These are phyloP conservation scores for Tilletia horrida DNA, from an alignment of 1,284 basidiomycete genomes.

Conservation along the genomic window DNA sequence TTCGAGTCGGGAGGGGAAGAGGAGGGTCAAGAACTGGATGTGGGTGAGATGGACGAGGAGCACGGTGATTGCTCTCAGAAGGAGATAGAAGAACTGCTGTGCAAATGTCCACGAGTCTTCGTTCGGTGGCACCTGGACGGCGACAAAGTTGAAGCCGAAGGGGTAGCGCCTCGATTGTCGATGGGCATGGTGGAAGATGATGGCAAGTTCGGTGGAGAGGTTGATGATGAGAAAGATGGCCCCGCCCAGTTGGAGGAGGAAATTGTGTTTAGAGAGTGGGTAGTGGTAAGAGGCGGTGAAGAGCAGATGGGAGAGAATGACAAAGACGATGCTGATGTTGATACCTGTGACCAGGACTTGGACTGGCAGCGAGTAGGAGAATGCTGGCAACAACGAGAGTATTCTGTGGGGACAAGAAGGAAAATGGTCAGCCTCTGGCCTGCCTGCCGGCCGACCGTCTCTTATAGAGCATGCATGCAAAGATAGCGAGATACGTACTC, in stretches of 20 bases:
- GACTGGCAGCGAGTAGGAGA: constrained; percentile 78
- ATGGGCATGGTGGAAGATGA: constrained; percentile 67
- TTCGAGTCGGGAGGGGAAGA: constrained; percentile 92
- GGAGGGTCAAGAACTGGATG: constrained; percentile 92
- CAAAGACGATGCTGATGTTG: constrained; percentile 76
- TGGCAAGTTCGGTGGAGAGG: constrained; percentile 51
- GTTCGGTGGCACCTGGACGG: constrained; percentile 70
- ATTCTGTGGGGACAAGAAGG: neutral
- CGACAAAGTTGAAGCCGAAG: constrained; percentile 88
- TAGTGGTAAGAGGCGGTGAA: constrained; percentile 96
- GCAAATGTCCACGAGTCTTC: constrained; percentile 67
- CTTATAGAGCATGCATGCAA: too few species aligned
- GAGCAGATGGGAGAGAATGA: constrained; percentile 85
- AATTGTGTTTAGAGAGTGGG: constrained; percentile 88
- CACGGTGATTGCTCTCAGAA: constrained; percentile 81
- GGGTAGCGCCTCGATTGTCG: constrained; percentile 76
- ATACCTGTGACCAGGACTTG: constrained; percentile 85
- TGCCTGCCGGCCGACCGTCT: too few species aligned
- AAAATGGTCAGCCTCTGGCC: too few species aligned
- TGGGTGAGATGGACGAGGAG: constrained; percentile 77
- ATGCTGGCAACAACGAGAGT: constrained; percentile 49
- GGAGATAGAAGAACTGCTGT: constrained; percentile 74
- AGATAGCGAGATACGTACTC: too few species aligned
- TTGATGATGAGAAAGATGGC: constrained; percentile 69
- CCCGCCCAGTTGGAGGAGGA: constrained; percentile 77